Evolutionary conservation across 495 filamentous ascomycete species (phyloP), one percentile per base, ranked within the genome.

Genomic region (Trichoderma parareesei): DNA sequence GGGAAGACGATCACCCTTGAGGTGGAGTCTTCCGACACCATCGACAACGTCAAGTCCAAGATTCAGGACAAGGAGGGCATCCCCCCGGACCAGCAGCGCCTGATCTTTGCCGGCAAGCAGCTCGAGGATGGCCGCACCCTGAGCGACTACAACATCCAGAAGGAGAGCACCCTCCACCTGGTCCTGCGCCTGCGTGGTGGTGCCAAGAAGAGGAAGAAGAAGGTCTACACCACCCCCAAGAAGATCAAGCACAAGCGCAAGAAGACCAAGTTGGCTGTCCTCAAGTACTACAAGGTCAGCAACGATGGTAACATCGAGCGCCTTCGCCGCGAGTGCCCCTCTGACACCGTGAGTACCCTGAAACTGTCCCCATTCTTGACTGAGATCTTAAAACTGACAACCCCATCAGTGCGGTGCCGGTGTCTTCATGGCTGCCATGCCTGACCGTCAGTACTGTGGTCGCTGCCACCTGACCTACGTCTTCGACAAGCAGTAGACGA

Each of bases 181-280:
- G 95, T 99, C 70, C 89, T 99, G 69, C 92, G 95, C 77, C 92
- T 99, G 66, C 95, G 94, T 86, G 88, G 88, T 77, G 94, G 94
- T 81, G 90, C 82, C 72, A 98, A 98, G 91, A 98, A 98, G 91
- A 84, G 94, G 72, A 98, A 98, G 90, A 98, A 98, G 93, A 98
- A 98, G 92, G 94, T 98, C 66, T 98, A 98, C 87, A 97, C 90
- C 75, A 98, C 95, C 72, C 94, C 94, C 76, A 98, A 98, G 93
- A 98, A 98, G 90, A 98, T 98, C 89, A 98, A 98, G 93, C 94
- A 98, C 85, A 98, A 98, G 90, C 88, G 92, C 83, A 98, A 97
- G 90, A 87, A 87, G 92, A 96, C 90, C 85, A 98, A 98, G 88
- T 85, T 98, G 74, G 95, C 94, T 70, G 92, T 98, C 72, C 92